phyloP scores from a whole-genome alignment of 2,329 filamentous ascomycete species.

The Coniella lustricola region DNA sequence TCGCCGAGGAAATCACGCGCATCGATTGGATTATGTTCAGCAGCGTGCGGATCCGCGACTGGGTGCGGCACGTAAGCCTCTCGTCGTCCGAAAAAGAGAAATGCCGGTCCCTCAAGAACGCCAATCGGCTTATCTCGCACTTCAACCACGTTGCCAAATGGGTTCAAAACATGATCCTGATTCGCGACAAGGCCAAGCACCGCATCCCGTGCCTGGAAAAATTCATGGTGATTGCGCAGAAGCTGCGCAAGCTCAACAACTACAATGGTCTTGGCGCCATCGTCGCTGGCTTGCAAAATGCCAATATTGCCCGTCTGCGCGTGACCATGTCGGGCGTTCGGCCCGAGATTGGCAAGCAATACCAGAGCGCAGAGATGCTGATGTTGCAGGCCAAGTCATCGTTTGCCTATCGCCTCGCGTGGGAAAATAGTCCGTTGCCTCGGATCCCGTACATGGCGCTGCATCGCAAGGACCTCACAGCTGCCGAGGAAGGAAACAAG shows the following conservation, averaged over 20 bases:
- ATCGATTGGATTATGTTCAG: constrained; percentile 99
- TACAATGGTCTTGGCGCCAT: constrained; percentile 96
- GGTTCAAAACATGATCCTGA: constrained; percentile 75
- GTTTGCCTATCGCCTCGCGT: constrained; percentile 91
- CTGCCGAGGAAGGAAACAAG: constrained; percentile 84
- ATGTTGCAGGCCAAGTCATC: constrained; percentile 92
- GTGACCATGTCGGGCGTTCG: constrained; percentile 75
- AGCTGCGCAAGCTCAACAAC: constrained; percentile 86
- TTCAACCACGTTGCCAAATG: constrained; percentile 82
- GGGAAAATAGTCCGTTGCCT: constrained; percentile 88
- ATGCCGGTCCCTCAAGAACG: constrained; percentile 72
- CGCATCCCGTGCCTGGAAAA: constrained; percentile 86
- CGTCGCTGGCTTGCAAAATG: constrained; percentile 84
- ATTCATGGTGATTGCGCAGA: constrained; percentile 84
- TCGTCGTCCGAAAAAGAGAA: constrained; percentile 63
- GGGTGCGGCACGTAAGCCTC: constrained; percentile 84
- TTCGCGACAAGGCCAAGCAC: constrained; percentile 94
- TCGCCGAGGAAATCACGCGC: constrained; percentile 85
- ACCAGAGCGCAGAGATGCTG: constrained; percentile 78
- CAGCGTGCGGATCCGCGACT: constrained; percentile 84
- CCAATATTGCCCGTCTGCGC: constrained; percentile 73
- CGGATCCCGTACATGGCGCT: constrained; percentile 91
- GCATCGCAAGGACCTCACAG: constrained; percentile 81
- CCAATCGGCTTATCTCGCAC: constrained; percentile 90
- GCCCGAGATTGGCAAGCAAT: constrained; percentile 67